A percentile compares a stretch with the other conserved stretches of the same genome.
Conservation (phyloP, 495 filamentous ascomycete genomes). For the Penicillium antarcticum region DNA sequence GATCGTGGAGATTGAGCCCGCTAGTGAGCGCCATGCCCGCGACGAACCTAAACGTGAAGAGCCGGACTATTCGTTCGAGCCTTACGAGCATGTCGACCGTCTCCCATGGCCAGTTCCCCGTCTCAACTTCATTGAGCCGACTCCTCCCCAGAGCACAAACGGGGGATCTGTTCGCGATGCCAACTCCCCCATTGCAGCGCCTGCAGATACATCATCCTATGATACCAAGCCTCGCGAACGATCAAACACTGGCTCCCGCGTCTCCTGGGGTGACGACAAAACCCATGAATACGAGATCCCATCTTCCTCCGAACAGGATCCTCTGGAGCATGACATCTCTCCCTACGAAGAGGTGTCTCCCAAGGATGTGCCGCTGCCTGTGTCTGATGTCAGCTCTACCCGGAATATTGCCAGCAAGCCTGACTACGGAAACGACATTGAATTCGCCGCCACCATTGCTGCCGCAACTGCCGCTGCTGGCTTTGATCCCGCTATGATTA, state of each 20-base stretch:
- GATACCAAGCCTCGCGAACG: conserved; percentile 24
- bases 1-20: conserved; percentile 34
- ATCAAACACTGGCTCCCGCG: conserved; percentile 45
- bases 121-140: conserved; percentile 48
- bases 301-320: conserved; percentile 46
- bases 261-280: conserved; percentile 60
- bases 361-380: conserved; percentile 18
- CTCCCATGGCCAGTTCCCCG: conserved; percentile 49
- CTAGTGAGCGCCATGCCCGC: conserved; percentile 19
- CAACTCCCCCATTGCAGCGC: conserved; percentile 25
- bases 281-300: conserved; percentile 59
- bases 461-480: conserved; percentile 64
- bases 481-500: conserved; percentile 69
- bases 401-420: conserved; percentile 9
- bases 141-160: conserved; percentile 44
- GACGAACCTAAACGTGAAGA: conserved; percentile 9
- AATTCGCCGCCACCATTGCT: conserved; percentile 67
- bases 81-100: conserved; percentile 24
- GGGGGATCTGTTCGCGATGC: conserved; percentile 39
- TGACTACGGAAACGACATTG: conserved; percentile 52
- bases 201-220: conserved; percentile 13
- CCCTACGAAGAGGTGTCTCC: conserved; percentile 13
- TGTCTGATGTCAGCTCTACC: conserved; percentile 2
- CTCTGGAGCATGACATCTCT: conserved; percentile 26
- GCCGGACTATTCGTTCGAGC: conserved; percentile 21